Conservation (phyloP, 441 rosid species). For the Adansonia rubrostipa region DNA sequence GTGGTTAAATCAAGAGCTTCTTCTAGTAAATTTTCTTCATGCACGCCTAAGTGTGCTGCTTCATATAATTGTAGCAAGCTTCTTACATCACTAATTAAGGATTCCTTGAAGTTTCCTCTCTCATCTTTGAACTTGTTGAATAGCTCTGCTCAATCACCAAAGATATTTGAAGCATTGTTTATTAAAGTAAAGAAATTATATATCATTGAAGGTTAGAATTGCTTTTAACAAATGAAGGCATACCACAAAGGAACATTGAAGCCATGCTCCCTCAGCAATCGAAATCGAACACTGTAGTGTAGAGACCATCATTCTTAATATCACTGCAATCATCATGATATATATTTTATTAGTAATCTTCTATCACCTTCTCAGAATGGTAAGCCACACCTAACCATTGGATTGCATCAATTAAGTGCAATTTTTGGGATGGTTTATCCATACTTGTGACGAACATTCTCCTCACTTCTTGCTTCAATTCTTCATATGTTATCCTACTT, state of each 20-base stretch:
- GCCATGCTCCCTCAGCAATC: constrained; percentile 34
- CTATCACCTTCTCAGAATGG: constrained; percentile 24
- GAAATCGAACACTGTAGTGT: constrained; percentile 32
- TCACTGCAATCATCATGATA: background rate
- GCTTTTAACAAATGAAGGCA: background rate
- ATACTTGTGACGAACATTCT: background rate
- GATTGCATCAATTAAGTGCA: constrained; percentile 17
- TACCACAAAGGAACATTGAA: background rate
- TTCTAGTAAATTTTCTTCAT: background rate
- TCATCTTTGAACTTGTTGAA: constrained; percentile 9
- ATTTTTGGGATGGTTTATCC: background rate
- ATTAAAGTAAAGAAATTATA: no score
- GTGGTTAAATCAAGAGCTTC: constrained; percentile 5
- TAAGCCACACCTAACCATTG: constrained; percentile 26
- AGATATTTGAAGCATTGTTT: background rate
- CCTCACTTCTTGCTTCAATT: background rate
- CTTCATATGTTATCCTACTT: background rate
- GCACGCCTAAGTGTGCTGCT: background rate
- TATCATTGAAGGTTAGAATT: no score
- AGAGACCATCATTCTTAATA: background rate
- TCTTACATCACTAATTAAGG: background rate
- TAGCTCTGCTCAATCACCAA: background rate
- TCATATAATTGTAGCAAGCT: no score
- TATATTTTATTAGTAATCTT: background rate
- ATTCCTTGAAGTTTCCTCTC: constrained; percentile 2